Conservation (phyloP, 1,284 basidiomycete species). For the Leccinum pseudoinsigne region DNA sequence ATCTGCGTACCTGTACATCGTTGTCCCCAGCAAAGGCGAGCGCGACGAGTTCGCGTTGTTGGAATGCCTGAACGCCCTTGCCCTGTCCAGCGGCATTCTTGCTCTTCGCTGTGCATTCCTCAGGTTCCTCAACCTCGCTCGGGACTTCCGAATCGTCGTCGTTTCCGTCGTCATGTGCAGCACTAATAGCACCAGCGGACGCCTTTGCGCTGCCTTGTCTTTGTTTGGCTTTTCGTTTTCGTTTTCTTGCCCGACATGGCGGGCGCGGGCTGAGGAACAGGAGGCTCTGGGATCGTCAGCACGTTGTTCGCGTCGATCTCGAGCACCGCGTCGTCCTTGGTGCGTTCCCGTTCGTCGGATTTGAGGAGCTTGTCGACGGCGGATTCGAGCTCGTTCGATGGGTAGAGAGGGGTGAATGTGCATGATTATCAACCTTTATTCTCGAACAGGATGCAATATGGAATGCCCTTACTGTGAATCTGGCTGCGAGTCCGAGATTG, state of each 20-base stretch:
- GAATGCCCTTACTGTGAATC: constrained; percentile 64
- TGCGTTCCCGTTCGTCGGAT: constrained; percentile 36
- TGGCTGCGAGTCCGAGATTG: constrained; percentile 78
- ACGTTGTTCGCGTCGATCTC: constrained; percentile 69
- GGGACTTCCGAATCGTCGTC: constrained; percentile 34
- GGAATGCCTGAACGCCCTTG: constrained; percentile 61
- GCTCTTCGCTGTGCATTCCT: too few relatives aligned
- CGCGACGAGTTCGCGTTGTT: constrained; percentile 89
- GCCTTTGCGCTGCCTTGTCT: constrained; percentile 5
- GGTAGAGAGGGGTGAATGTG: constrained; percentile 6
- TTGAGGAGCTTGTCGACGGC: constrained; percentile 77
- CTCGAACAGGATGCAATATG: neutral
- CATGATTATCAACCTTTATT: neutral
- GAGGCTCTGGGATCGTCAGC: constrained; percentile 37
- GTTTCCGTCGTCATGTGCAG: constrained; percentile 43
- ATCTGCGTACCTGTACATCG: constrained; percentile 71
- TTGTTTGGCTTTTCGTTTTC: constrained; percentile 14
- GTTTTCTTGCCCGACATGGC: constrained; percentile 16
- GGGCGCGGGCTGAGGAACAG: constrained; percentile 6
- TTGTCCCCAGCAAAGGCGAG: constrained; percentile 97
- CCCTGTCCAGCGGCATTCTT: too few relatives aligned
- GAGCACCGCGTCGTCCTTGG: constrained; percentile 71
- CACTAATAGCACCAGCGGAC: constrained; percentile 7
- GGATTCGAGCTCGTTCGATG: constrained; percentile 73
- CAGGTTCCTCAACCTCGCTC: too few relatives aligned